These are phyloP conservation scores for Rhizopus stolonifer DNA, from an alignment of 371 early-diverging fungal genomes.

Conservation along the genomic window DNA sequence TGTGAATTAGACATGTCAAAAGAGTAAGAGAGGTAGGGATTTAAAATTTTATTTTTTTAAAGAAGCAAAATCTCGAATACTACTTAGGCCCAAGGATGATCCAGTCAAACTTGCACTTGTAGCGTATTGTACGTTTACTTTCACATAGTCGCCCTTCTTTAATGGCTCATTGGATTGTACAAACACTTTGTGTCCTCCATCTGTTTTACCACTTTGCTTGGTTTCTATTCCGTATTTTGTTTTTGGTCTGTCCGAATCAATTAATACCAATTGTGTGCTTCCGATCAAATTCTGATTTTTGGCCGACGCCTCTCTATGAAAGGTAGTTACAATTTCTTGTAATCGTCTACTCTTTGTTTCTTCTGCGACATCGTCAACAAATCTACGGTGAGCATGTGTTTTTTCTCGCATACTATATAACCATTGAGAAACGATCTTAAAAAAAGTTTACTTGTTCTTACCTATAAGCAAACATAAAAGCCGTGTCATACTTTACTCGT, in stretches of 20 bases:
- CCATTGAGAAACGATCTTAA: background rate
- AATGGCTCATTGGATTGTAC: conserved; percentile 22
- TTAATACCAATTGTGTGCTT: conserved; percentile 58
- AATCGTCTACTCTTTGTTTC: conserved; percentile 61
- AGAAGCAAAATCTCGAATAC: conserved; percentile 20
- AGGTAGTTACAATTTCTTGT: conserved; percentile 65
- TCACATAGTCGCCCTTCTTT: conserved; percentile 39
- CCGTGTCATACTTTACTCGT: conserved; percentile 70
- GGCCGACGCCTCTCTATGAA: conserved; percentile 58
- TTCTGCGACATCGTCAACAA: conserved; percentile 67
- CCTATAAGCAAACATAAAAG: conserved; percentile 82
- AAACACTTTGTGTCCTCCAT: conserved; percentile 60
- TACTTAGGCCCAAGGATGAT: conserved; percentile 9
- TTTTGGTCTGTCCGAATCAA: conserved; percentile 58
- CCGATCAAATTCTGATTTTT: conserved; percentile 59
- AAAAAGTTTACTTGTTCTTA: conserved; percentile 9
- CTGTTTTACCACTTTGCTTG: conserved; percentile 52
- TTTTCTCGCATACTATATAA: conserved; percentile 65
- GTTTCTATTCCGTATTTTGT: conserved; percentile 38
- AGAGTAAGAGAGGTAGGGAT: background rate
- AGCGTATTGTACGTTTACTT: conserved; percentile 28
- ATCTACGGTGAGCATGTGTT: conserved; percentile 74
- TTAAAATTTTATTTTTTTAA: background rate
- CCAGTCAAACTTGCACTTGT: conserved; percentile 44
- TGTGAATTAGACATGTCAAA: background rate